These are phyloP conservation scores for Nakaseomyces sp. DNA, from an alignment of 1,139 yeast species.

Conservation along the genomic window DNA sequence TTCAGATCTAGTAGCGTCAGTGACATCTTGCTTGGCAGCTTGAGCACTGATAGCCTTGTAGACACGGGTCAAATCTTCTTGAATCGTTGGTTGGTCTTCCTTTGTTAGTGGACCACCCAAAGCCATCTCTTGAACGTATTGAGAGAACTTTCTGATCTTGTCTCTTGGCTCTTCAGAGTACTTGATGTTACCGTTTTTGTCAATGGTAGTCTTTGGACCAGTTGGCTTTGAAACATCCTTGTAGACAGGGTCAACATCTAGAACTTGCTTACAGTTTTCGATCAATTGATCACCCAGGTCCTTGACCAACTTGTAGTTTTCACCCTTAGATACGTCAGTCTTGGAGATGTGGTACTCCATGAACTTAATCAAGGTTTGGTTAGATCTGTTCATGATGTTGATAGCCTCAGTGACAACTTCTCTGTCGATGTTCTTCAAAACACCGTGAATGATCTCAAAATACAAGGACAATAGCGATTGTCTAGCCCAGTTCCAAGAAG, in stretches of 20 bases:
- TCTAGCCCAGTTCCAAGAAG: constrained; percentile 99
- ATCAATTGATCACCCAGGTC: constrained; percentile 85
- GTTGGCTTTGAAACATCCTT: constrained; percentile 92
- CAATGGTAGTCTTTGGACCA: constrained; percentile 87
- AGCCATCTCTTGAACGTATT: constrained; percentile 94
- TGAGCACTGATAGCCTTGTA: constrained; percentile 75
- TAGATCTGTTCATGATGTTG: constrained; percentile 94
- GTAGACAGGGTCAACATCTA: constrained; percentile 77
- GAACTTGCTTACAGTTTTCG: constrained; percentile 88
- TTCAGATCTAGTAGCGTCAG: constrained; percentile 59
- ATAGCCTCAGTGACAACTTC: constrained; percentile 95
- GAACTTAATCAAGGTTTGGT: constrained; percentile 85
- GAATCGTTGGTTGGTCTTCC: constrained; percentile 56
- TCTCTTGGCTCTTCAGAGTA: constrained; percentile 84
- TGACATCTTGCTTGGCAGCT: constrained; percentile 36
- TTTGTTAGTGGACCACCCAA: constrained; percentile 83
- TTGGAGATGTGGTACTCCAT: constrained; percentile 97
- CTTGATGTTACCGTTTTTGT: constrained; percentile 75
- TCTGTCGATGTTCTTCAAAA: constrained; percentile 76
- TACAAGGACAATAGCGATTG: constrained; percentile 92
- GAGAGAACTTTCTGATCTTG: constrained; percentile 87
- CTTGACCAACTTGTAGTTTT: constrained; percentile 78
- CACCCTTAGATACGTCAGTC: constrained; percentile 84
- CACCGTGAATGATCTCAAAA: constrained; percentile 92
- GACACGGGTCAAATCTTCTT: constrained; percentile 74